phyloP scores from a whole-genome alignment of 768 basidiomycete species.

The Brasilioporus rufonigricans region DNA sequence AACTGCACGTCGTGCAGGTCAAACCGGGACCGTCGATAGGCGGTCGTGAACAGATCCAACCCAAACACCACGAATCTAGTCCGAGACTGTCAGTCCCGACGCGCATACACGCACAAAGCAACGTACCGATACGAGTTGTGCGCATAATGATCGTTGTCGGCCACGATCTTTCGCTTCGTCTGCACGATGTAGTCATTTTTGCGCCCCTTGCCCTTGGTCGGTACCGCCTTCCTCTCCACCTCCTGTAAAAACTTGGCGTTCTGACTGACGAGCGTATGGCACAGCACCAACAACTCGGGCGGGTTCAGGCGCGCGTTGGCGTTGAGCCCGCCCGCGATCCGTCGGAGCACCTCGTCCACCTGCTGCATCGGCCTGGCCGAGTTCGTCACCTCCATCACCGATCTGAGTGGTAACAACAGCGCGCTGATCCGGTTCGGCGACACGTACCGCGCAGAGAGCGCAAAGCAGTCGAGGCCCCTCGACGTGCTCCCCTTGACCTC shows the following conservation, averaged over 20 bases:
- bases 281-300: constrained; percentile 72
- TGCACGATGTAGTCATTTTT: constrained; percentile 72
- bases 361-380: constrained; percentile 75
- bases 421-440: constrained; percentile 74
- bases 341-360: constrained; percentile 85
- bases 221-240: constrained; percentile 37
- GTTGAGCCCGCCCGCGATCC: constrained; percentile 82
- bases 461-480: constrained; percentile 85
- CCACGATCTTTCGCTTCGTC: constrained; percentile 60
- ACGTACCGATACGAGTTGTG: constrained; percentile 85
- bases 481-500: constrained; percentile 84
- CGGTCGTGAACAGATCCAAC: constrained; percentile 86
- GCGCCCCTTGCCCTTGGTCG: constrained; percentile 23
- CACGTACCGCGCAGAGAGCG: constrained; percentile 73
- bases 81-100: background rate
- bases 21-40: constrained; percentile 81
- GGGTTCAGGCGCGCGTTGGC: constrained; percentile 71
- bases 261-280: constrained; percentile 87
- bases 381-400: constrained; percentile 84
- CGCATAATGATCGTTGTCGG: constrained; percentile 66
- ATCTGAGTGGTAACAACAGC: constrained; percentile 74
- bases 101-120: background rate
- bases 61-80: constrained; percentile 86
- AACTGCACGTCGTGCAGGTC: constrained; percentile 75
- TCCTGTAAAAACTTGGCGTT: constrained; percentile 85